Percentiles rank a stretch among this genome's conserved stretches.
phyloP scores from a whole-genome alignment of 2,329 filamentous ascomycete genomes.

The Mollisia scopiformis region DNA sequence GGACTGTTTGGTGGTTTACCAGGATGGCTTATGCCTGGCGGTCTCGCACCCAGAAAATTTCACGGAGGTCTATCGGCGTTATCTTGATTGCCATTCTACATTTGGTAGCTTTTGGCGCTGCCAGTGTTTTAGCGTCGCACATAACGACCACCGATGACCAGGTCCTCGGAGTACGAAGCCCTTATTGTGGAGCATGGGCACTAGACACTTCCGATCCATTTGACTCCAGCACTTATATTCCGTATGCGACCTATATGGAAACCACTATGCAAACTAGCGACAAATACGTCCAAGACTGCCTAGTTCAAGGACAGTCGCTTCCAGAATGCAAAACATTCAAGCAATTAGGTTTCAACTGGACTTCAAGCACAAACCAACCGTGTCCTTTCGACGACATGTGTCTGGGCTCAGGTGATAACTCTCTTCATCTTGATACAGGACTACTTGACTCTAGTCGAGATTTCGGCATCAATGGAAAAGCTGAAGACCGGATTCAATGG shows the following conservation, averaged over 20 bases:
- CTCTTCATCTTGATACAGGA: not conserved
- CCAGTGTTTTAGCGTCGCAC: too few species aligned
- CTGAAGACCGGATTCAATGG: not conserved
- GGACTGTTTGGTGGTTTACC: not conserved
- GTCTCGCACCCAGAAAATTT: not conserved
- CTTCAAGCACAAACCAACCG: not conserved
- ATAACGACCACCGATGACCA: too few species aligned
- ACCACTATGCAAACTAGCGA: too few species aligned
- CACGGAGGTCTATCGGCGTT: not conserved
- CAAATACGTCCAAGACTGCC: not conserved
- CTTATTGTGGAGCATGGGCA: too few species aligned
- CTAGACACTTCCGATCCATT: too few species aligned
- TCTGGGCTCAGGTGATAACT: not conserved
- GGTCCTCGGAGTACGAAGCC: too few species aligned
- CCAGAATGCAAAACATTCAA: not conserved
- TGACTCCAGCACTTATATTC: not conserved
- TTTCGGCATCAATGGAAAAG: not conserved
- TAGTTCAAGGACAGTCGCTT: not conserved
- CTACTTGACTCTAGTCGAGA: not conserved
- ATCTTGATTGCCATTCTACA: too few species aligned
- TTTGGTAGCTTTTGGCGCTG: too few species aligned
- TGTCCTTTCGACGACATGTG: not conserved
- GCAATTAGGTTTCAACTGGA: not conserved
- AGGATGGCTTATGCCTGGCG: not conserved
- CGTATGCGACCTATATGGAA: too few species aligned